Conservation (phyloP, 2,329 filamentous ascomycete species). For the Paraphaeosphaeria minitans region DNA sequence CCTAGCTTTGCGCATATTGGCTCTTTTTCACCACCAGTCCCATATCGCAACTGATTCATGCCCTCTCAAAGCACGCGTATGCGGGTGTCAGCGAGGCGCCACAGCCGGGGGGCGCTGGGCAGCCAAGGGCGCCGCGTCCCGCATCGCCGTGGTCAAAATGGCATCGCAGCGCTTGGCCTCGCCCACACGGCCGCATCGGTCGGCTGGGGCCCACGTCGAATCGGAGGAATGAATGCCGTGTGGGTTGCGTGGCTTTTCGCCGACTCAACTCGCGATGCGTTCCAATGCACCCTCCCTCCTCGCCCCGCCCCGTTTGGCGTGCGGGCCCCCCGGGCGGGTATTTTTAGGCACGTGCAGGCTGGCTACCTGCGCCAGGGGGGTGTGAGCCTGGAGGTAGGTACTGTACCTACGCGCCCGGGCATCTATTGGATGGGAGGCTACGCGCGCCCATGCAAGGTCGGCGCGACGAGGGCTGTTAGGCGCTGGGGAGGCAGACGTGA, state of each 20-base stretch:
- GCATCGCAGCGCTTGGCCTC: neutral
- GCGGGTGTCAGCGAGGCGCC: neutral
- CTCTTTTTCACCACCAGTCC: neutral
- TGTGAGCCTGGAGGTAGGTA: too few species aligned
- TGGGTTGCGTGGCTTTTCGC: neutral
- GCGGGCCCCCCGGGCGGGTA: neutral
- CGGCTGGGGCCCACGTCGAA: too few species aligned
- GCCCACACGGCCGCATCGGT: neutral
- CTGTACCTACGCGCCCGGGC: neutral
- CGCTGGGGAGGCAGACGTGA: constrained; percentile 27
- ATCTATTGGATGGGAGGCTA: constrained; percentile 10
- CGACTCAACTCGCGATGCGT: too few species aligned
- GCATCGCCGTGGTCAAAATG: neutral
- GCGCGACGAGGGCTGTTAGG: constrained; percentile 1
- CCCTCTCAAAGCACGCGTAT: neutral
- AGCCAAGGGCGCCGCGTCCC: neutral
- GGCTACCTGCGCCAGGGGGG: neutral
- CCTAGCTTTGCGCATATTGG: neutral
- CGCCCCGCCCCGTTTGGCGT: too few species aligned
- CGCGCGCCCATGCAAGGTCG: constrained; percentile 8
- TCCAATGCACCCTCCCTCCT: too few species aligned
- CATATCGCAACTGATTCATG: too few species aligned
- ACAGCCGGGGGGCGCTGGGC: neutral
- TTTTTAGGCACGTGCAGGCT: neutral
- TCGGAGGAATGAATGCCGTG: neutral